Base-by-base conservation (phyloP, 2,329 filamentous ascomycete genomes). In the Colletotrichum sp. region DNA sequence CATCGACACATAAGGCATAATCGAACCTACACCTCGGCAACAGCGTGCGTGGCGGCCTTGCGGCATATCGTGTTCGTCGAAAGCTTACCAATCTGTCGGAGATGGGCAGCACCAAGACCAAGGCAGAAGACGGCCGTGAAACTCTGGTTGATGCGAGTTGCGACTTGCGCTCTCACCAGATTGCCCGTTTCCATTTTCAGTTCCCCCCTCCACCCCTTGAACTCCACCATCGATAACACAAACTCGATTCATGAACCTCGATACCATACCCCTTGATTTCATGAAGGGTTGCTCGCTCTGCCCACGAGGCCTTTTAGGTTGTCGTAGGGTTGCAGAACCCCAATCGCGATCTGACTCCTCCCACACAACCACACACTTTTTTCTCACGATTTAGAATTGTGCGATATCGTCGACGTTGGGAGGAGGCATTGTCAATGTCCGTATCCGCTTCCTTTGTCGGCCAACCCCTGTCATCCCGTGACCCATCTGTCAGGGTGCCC, bases 171-270 rank as follows among this genome's bases (percentile, higher is more conserved):
- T 28, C 14, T 64, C 16, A 26, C 28, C 34, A 70, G 32, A 61
- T 32, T 63, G 57, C 32, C 16, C 26, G 72, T 74, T 74, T 66
- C 68, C 72, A 71, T 71, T 71, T 48, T 65, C 60, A 34, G 66
- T 68, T 52, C 43, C 68, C 65, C 32, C 60, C 55, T 30, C 55
- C 55, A 26, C 26, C 26, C 67, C n/a, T 36, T 64, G 8, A 26
- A 66, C 34, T 61, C 72, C 72, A 74, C 72, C 72, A 52, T 61
- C 59, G 72, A 74, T 52, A 74, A 71, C 68, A 74, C 52, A n/a
- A 57, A 66, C 68, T 65, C 68, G 72, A 71, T 57, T 74, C 72
- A 55, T 67, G 64, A 55, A 55, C 64, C 34, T n/a, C n/a, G 36
- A 65, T 39, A 30, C 28, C 18, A 13, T 52, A 52, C 18, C 59